A percentile compares a stretch with the other conserved stretches of the same genome.
Evolutionary conservation across 2,329 filamentous ascomycete species (phyloP).

Genomic region (Colletotrichum tanaceti): DNA sequence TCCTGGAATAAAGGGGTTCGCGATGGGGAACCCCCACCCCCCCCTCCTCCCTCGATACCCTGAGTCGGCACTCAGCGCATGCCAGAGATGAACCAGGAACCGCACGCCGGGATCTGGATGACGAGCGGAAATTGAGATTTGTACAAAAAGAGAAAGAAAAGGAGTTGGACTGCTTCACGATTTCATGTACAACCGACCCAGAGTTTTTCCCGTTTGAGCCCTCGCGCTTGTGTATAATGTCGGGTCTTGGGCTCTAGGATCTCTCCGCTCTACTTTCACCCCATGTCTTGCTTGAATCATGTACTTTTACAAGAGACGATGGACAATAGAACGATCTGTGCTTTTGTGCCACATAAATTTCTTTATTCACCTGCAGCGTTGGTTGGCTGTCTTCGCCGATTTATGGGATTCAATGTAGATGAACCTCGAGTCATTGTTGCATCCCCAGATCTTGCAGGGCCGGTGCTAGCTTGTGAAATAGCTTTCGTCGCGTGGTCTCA

Average conservation of each 20-base stretch:
- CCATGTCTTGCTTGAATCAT: constrained; percentile 52
- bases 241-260: constrained; percentile 49
- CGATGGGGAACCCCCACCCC: not conserved
- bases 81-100: constrained; percentile 20
- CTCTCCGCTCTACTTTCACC: constrained; percentile 58
- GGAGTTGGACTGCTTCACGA: constrained; percentile 42
- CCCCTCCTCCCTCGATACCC: constrained; percentile 24
- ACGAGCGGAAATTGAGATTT: constrained; percentile 20
- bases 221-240: constrained; percentile 53
- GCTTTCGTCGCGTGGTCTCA: constrained; percentile 20
- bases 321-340: constrained; percentile 36
- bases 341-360: constrained; percentile 28
- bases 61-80: constrained; percentile 35
- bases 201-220: constrained; percentile 39
- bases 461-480: constrained; percentile 4
- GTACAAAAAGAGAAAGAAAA: constrained; percentile 40
- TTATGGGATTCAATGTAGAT: not conserved
- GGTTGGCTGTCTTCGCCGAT: not conserved
- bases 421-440: constrained; percentile 33
- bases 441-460: constrained; percentile 30
- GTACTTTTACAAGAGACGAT: constrained; percentile 50
- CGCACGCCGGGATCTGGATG: constrained; percentile 18
- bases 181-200: constrained; percentile 44
- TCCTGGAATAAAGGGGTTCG: constrained; percentile 64
- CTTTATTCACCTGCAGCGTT: too few relatives aligned